These are phyloP conservation scores for Raddia distichophylla DNA, from an alignment of 176 grass and related monocot species.

Conservation along the genomic window DNA sequence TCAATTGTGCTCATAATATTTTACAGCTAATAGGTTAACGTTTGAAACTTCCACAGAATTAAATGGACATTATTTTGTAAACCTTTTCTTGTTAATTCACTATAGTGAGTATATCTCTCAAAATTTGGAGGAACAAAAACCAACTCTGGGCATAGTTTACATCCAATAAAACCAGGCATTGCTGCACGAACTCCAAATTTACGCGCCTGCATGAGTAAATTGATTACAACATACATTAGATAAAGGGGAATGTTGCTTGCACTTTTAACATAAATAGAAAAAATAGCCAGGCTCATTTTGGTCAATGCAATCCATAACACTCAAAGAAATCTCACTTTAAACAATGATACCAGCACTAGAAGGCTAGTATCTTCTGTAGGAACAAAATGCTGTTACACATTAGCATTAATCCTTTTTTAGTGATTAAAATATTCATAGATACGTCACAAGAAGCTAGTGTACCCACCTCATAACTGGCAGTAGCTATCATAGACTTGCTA, in stretches of 20 bases:
- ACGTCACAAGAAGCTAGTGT: slow-evolving; percentile 1
- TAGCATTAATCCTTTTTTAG: background rate
- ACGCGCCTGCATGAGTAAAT: slow-evolving; percentile 62
- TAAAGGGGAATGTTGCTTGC: slow-evolving; percentile 6
- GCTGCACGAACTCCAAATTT: slow-evolving; percentile 97
- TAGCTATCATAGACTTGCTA: slow-evolving; percentile 97
- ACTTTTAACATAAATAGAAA: slow-evolving; percentile 19
- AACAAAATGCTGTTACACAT: slow-evolving; percentile 14
- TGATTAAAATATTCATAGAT: background rate
- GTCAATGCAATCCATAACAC: slow-evolving; percentile 8
- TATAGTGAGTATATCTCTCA: slow-evolving; percentile 86
- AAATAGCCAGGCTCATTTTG: background rate
- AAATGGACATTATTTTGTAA: slow-evolving; percentile 29
- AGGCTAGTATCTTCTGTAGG: slow-evolving; percentile 9
- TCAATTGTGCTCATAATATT: slow-evolving; percentile 1
- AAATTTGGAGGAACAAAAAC: slow-evolving; percentile 91
- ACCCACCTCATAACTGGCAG: slow-evolving; percentile 92
- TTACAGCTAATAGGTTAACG: background rate
- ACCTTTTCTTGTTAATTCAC: slow-evolving; percentile 93
- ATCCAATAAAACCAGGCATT: slow-evolving; percentile 99
- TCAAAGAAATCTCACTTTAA: background rate
- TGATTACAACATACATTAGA: slow-evolving; percentile 19
- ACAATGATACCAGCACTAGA: slow-evolving; percentile 1
- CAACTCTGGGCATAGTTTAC: slow-evolving; percentile 87
- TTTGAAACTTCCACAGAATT: slow-evolving; percentile 24